These are phyloP conservation scores for Staphylotrichum longicolle DNA, from an alignment of 495 filamentous ascomycete species.

Conservation along the genomic window DNA sequence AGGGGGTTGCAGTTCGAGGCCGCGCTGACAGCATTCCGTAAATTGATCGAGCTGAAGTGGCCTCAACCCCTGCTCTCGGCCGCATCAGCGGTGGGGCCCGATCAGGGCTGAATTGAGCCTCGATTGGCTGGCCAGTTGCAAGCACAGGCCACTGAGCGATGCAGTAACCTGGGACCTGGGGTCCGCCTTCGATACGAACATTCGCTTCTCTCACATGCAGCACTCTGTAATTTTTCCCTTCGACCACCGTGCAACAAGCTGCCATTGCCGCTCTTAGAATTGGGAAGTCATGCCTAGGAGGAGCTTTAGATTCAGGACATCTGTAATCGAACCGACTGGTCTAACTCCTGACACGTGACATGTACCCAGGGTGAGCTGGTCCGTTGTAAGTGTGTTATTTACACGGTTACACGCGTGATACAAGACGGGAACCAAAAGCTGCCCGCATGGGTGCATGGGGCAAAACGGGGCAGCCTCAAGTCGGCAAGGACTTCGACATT, in stretches of 20 bases:
- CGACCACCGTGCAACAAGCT: no score
- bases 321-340: no score
- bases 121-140: constrained; percentile 2
- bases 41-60: constrained; percentile 36
- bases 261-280: no score
- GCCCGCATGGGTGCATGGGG: not conserved
- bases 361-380: no score
- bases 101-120: not conserved
- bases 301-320: no score
- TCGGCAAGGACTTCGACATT: constrained; percentile 3
- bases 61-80: constrained; percentile 29
- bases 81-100: constrained; percentile 9
- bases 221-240: not conserved
- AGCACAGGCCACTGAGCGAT: constrained; percentile 2
- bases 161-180: not conserved
- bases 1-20: constrained; percentile 30
- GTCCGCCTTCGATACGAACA: not conserved
- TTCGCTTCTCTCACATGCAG: not conserved
- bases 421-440: no score
- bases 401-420: no score
- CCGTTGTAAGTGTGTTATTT: not conserved
- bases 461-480: not conserved
- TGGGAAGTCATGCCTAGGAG: no score
- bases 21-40: constrained; percentile 20
- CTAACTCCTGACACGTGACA: no score